Evolutionary conservation across 148 eudicot genomes (phyloP).

Genomic region (Agrostemma githago): DNA sequence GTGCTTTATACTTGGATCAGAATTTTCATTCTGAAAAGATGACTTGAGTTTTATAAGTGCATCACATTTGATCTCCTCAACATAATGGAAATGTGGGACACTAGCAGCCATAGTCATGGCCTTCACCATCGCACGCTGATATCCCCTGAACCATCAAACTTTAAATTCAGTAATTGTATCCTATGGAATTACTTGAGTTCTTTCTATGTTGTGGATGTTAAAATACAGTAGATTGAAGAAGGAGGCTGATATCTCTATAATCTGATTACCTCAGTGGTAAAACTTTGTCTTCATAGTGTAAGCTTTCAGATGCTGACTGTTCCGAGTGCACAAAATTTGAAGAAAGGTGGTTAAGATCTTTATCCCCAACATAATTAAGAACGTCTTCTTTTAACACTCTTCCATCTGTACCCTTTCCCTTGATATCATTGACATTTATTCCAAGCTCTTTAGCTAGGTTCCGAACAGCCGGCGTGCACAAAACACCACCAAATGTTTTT

Average conservation of each 20-base stretch:
- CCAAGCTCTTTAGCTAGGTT: conserved; percentile 73
- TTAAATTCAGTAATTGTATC: not conserved
- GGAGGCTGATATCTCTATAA: not conserved
- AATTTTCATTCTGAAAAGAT: conserved; percentile 61
- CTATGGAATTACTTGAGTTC: not conserved
- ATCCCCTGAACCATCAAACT: conserved; percentile 61
- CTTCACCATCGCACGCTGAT: conserved; percentile 95
- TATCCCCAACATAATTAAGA: conserved; percentile 45
- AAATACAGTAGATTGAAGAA: not conserved
- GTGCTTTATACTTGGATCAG: conserved; percentile 77
- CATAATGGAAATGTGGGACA: conserved; percentile 92
- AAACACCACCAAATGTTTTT: conserved; percentile 33
- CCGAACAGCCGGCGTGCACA: conserved; percentile 86
- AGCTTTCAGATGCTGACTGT: conserved; percentile 27
- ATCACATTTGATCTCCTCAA: conserved; percentile 81
- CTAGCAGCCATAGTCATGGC: conserved; percentile 92
- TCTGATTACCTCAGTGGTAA: conserved; percentile 56
- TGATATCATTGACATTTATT: conserved; percentile 51
- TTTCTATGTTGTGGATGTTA: not conserved
- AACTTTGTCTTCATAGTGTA: conserved; percentile 51
- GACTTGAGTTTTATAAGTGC: conserved; percentile 66
- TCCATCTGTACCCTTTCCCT: conserved; percentile 76
- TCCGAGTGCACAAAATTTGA: conserved; percentile 23
- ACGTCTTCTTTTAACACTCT: conserved; percentile 81
- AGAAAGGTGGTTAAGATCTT: conserved; percentile 36